A percentile compares a stretch with the other conserved stretches of the same genome.
These are phyloP conservation scores for Salmacisia buchloeana DNA, from an alignment of 1,284 basidiomycete genomes.

Conservation along the genomic window DNA sequence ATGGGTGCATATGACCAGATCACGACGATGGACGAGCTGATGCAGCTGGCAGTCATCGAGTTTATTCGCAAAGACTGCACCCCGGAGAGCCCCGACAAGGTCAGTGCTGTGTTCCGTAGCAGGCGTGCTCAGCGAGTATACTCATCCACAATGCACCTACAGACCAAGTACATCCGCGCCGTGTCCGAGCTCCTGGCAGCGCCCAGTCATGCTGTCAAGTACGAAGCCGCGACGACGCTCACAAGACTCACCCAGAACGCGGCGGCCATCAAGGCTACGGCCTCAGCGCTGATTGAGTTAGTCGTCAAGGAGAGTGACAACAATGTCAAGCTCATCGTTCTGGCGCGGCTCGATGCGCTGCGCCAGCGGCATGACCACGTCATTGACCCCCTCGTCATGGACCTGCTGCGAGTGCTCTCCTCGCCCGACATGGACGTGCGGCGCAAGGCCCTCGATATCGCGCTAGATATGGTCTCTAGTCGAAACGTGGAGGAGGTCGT, in stretches of 20 bases:
- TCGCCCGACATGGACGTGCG: conserved; percentile 96
- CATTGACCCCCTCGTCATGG: conserved; percentile 88
- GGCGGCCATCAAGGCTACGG: conserved; percentile 91
- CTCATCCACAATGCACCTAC: background rate
- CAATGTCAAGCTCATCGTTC: conserved; percentile 97
- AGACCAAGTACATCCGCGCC: conserved; percentile 85
- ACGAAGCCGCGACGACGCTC: conserved; percentile 92
- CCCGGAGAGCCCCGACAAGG: conserved; percentile 58
- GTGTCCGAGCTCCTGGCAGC: conserved; percentile 93
- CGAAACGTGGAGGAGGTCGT: conserved; percentile 98
- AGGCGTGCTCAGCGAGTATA: background rate
- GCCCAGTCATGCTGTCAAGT: conserved; percentile 89
- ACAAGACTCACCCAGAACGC: conserved; percentile 93
- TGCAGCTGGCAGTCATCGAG: conserved; percentile 96
- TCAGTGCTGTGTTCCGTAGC: background rate
- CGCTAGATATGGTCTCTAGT: conserved; percentile 87
- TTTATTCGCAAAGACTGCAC: conserved; percentile 87
- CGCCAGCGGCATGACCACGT: conserved; percentile 84
- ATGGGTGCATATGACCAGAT: conserved; percentile 79
- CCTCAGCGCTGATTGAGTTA: conserved; percentile 80
- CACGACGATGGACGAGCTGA: conserved; percentile 76
- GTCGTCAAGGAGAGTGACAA: conserved; percentile 95
- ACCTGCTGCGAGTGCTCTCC: conserved; percentile 83
- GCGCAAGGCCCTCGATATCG: conserved; percentile 81
- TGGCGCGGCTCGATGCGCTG: conserved; percentile 81